Evolutionary conservation across 2,329 filamentous ascomycete species (phyloP), one percentile per base, ranked within the genome.

Genomic region (Penicillium sp.): DNA sequence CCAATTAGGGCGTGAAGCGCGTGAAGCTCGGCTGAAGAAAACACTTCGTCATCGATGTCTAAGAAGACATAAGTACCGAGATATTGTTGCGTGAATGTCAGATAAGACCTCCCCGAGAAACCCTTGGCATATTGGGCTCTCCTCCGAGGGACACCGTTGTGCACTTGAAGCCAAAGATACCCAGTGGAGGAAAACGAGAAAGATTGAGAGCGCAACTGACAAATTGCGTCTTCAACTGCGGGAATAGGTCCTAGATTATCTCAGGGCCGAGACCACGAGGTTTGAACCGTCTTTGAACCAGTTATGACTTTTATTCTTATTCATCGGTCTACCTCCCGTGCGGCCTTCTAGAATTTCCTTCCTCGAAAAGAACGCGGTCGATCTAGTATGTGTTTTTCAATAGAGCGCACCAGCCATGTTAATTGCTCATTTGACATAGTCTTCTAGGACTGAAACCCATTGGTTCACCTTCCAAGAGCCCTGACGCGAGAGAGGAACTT

Each of bases 351-450:
- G 2, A 3, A 2, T 16, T n/a, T 35, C 27, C 44, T 40, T 27
- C 43, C 33, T 27, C 6, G 11, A 35, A 10, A 27, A 13, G 16
- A 27, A 6, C 14, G 13, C 18, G 36, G 35, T 33, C 22, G 46
- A 50, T 16, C 27, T n/a, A 18, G 49, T 52, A 40, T 35, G 54
- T 50, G 53, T 11, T 27, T 55, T 63, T 65, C 60, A 64, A 60
- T 61, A 60, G 46, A 51, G 55, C 57, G 60, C 64, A 52, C 57
- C 49, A 60, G 46, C 57, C 60, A 63, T 27, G 13, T 19, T 19
- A 35, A 47, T 55, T 44, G 53, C 56, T 55, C 47, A 63, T 57
- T 54, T 27, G 54, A 22, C 33, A 53, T 50, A 59, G 56, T 56
- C 58, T 58, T 55, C 59, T 55, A 53, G 46, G 39, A 16, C 27